Evolutionary conservation across 768 basidiomycete genomes (phyloP).

Genomic region (Mycena indigotica): DNA sequence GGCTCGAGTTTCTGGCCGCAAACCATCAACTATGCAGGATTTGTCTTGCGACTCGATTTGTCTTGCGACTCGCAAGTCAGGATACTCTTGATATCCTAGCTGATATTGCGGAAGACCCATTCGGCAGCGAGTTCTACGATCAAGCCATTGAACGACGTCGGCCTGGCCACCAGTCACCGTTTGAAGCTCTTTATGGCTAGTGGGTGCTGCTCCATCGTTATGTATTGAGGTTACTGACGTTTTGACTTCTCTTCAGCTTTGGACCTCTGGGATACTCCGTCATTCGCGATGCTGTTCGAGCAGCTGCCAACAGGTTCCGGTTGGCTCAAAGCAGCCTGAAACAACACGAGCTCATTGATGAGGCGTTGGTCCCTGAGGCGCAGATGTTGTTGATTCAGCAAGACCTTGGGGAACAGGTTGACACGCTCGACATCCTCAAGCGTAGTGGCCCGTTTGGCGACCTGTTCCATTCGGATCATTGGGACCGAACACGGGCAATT

Average conservation of each 20-base stretch:
- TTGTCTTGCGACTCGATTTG: not conserved
- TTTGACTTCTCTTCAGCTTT: not conserved
- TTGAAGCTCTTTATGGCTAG: not conserved
- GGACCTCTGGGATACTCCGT: not conserved
- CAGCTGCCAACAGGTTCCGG: not conserved
- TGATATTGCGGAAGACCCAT: not conserved
- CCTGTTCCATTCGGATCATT: not conserved
- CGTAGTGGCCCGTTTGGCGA: not conserved
- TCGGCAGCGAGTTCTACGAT: not conserved
- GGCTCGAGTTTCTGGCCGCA: not conserved
- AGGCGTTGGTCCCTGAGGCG: slow-evolving; percentile 3
- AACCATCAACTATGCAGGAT: not conserved
- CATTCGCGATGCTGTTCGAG: not conserved
- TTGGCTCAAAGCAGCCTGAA: too few relatives aligned
- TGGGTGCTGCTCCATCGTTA: not conserved
- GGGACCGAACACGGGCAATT: not conserved
- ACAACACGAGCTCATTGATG: not conserved
- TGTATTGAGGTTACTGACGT: not conserved
- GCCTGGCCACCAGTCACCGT: not conserved
- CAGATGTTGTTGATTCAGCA: slow-evolving; percentile 1
- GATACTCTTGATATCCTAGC: not conserved
- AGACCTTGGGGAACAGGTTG: not conserved
- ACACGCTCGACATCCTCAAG: not conserved
- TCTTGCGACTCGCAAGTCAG: too few relatives aligned
- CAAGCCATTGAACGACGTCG: not conserved